Base-by-base conservation (phyloP, 768 basidiomycete genomes). In the Termitomyces heimii region DNA sequence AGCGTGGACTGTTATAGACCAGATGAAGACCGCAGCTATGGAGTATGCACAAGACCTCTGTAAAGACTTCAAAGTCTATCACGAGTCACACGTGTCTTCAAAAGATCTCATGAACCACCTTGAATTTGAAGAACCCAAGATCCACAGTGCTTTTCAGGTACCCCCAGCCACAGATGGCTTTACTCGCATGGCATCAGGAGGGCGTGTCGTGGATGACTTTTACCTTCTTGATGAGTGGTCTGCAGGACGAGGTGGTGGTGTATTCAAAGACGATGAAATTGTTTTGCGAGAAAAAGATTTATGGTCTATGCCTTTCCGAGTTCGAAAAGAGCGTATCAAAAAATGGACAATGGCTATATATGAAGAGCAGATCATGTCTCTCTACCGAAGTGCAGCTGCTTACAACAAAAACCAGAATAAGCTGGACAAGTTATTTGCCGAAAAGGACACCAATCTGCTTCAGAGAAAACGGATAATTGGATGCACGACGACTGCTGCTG, bases 281-380 rank as follows among this genome's bases (percentile, higher is more conserved):
- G 48, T 57, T 14, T 28, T 0, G 7, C 9, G n/a, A 13, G 60
- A 53, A n/a, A 18, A 12, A 4, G 13, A 57, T 28, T 13, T 60
- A 28, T 60, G 60, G 60, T 22, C 48, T 4, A 57, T 60, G 60
- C n/a, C 55, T 43, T 12, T 20, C 7, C 13, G 8, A 9, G 22
- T 53, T 34, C 55, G 60, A 10, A 52, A 46, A 31, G 40, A 42
- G n/a, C 52, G 22, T 16, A 10, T 57, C 28, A 26, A 35, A 3
- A 12, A 18, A 12, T 60, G 60, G 60, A 49, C 26, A 3, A 35
- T 13, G 9, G 42, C 56, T 16, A 35, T 60, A 18, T 32, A 42
- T 24, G 18, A 39, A 51, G 60, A 57, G 24, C 52, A 60, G n/a
- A 45, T 57, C 34, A 20, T 16, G 2, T 24, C 34, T 35, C 35